Evolutionary conservation across 2,329 filamentous ascomycete genomes (phyloP), one percentile per base, ranked within the genome.

Genomic region (Cladosporium phlei): DNA sequence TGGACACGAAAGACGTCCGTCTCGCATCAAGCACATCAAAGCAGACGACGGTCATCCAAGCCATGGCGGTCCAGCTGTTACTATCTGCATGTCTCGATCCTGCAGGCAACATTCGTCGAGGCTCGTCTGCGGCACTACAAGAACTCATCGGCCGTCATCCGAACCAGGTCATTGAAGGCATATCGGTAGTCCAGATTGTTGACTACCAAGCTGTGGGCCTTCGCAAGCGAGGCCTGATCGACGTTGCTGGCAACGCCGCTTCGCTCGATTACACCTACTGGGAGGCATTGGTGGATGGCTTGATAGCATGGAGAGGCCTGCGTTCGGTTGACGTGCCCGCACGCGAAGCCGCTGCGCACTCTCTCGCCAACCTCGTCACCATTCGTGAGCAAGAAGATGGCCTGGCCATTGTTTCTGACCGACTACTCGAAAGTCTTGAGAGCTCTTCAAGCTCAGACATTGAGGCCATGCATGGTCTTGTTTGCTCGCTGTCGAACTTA

Each of bases 151-250:
- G 93, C 9, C 82, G 93, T 8, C 91, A 98, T 66, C 91, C 93
- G 0, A 84, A 96, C 58, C 89, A 79, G 0, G 80, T 97, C 25
- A 72, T 77, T 12, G 74, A 89, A 58, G 93, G 91, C 0, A 97
- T 98, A 47, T 69, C 80, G 32, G 75, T 97, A 2, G 88, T 97
- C 0, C 93, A 97, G 61, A 78, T 80, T 2, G 87, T 97, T 1
- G 93, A 98, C 61, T 98, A 96, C 60, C 89, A 95, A 63, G 80
- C 88, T 28, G 89, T 98, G 16, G 91, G 93, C 2, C 76, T 94
- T n/a, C 79, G 91, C 19, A 84, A 86, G 12, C 79, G 87, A 54
- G 91, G 90, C 3, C 83, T 95, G 58, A 76, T 82, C 30, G 80
- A 90, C 37, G 88, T 97, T 9, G 82, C 87, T 0, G 69, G 80